phyloP scores from a whole-genome alignment of 169 alveolate species.

The Eimeria praecox region DNA sequence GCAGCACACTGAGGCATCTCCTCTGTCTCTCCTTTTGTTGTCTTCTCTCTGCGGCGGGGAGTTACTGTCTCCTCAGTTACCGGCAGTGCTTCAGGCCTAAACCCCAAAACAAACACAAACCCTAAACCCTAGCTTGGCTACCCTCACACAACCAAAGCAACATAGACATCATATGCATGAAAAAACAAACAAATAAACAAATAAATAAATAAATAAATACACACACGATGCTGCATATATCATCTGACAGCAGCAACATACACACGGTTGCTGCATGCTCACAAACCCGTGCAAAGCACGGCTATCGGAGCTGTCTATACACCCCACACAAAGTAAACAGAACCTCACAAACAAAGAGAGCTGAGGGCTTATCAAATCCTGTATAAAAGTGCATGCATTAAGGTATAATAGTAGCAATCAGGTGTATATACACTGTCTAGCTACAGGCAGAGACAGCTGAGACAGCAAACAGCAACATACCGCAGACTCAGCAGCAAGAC shows the following conservation, averaged over 20 bases:
- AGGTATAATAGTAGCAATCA: neutral
- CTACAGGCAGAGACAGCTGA: neutral
- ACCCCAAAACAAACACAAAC: neutral
- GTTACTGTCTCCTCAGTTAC: neutral
- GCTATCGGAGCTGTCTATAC: neutral
- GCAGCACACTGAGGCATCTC: neutral
- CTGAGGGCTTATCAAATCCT: neutral
- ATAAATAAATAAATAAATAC: neutral
- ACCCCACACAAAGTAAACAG: neutral
- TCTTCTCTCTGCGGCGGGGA: constrained; percentile 33
- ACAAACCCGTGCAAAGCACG: neutral
- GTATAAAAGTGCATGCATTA: neutral
- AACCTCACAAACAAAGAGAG: neutral
- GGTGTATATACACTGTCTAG: neutral
- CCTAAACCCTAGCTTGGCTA: neutral
- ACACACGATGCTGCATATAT: neutral
- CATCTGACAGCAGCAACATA: neutral
- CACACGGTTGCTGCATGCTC: neutral
- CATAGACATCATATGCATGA: neutral
- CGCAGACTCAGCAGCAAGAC: constrained; percentile 84
- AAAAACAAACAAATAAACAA: neutral
- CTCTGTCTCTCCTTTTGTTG: neutral
- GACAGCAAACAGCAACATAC: neutral
- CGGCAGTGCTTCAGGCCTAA: constrained; percentile 27
- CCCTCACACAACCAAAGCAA: neutral